phyloP scores from a whole-genome alignment of 2,329 filamentous ascomycete genomes.

The Ophiostoma sp. region DNA sequence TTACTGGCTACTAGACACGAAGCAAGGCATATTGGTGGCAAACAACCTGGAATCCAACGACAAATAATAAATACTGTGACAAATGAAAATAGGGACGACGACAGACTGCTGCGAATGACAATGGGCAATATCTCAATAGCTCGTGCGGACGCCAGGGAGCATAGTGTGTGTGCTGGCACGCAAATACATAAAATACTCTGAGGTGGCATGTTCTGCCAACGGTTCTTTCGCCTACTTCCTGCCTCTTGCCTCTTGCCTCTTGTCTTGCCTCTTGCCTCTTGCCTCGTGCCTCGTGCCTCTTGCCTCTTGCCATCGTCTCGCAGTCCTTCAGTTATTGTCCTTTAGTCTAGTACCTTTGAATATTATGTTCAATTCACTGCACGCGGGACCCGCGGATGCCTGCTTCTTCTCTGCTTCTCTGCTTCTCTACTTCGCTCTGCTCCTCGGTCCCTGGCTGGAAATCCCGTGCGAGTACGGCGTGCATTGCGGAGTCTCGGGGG shows the following conservation, averaged over 20 bases:
- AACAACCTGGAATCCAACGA: background rate
- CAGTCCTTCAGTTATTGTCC: background rate
- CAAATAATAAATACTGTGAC: background rate
- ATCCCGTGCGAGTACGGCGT: background rate
- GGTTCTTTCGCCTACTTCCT: no score
- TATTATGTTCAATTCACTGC: background rate
- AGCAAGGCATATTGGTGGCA: background rate
- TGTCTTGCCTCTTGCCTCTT: no score
- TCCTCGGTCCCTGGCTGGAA: background rate
- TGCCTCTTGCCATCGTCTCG: background rate
- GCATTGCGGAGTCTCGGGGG: background rate
- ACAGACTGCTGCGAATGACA: background rate
- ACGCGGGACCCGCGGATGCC: background rate
- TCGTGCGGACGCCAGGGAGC: background rate
- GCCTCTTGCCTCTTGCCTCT: no score
- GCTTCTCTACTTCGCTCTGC: no score
- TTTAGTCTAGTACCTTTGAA: background rate
- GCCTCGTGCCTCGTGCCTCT: background rate
- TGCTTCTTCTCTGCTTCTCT: background rate
- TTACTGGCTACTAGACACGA: background rate
- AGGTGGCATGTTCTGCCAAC: no score
- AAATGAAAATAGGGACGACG: no score
- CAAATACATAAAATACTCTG: background rate
- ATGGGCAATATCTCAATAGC: background rate
- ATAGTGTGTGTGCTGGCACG: background rate